Evolutionary conservation across 768 basidiomycete genomes (phyloP).

Genomic region (Tricholoma terreum): DNA sequence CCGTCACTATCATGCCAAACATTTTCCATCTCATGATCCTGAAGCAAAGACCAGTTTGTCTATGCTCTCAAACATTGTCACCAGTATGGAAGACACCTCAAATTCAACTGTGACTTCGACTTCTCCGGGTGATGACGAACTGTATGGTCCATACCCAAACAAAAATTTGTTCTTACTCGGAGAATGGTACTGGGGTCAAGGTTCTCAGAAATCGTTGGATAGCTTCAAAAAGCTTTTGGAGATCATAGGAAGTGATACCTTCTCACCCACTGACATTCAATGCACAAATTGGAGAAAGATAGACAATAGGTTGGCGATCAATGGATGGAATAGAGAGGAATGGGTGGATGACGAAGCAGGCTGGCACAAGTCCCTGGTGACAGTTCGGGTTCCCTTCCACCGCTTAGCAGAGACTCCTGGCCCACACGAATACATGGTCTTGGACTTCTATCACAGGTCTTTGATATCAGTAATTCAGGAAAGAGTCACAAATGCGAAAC

Average conservation of each 20-base stretch:
- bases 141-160: no score
- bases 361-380: neutral
- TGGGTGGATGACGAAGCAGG: neutral
- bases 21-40: neutral
- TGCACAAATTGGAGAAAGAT: constrained; percentile 8
- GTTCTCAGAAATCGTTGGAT: constrained; percentile 4
- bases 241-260: no score
- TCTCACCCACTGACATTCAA: constrained; percentile 7
- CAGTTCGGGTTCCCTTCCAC: no score
- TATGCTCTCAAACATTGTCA: constrained; percentile 1
- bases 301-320: neutral
- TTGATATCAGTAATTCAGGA: constrained; percentile 14
- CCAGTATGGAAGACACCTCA: no score
- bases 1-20: neutral
- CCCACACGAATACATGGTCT: neutral
- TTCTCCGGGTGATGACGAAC: no score
- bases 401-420: neutral
- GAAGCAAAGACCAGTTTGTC: neutral
- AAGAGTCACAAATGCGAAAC: constrained; percentile 4
- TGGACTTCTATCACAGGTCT: constrained; percentile 16
- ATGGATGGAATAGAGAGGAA: neutral
- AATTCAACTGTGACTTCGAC: no score
- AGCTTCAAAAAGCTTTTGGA: constrained; percentile 7
- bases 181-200: no score
- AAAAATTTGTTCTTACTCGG: no score